Evolutionary conservation across 176 grass and related monocot genomes (phyloP).

Genomic region (Raddia guianensis): DNA sequence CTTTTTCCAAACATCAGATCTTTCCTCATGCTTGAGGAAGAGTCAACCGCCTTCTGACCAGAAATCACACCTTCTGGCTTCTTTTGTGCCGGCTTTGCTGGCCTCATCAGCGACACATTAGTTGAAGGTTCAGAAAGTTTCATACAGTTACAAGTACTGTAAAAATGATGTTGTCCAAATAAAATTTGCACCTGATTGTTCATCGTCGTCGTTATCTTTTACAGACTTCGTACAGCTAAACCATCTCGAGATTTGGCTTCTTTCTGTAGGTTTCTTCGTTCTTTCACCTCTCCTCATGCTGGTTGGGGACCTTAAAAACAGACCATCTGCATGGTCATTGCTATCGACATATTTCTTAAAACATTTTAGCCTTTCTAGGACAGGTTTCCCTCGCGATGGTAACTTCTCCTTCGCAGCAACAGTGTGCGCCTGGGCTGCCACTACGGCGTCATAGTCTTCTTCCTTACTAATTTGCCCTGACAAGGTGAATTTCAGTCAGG

Average conservation of each 20-base stretch:
- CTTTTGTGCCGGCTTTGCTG: neutral
- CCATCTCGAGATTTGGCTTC: constrained; percentile 55
- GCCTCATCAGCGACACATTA: constrained; percentile 38
- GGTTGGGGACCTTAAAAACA: neutral
- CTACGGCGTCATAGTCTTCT: constrained; percentile 45
- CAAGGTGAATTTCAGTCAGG: neutral
- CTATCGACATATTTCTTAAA: constrained; percentile 14
- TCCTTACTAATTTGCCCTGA: constrained; percentile 12
- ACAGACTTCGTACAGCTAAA: constrained; percentile 47
- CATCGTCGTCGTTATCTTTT: constrained; percentile 42
- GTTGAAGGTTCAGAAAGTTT: constrained; percentile 31
- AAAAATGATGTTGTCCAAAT: neutral
- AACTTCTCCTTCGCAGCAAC: constrained; percentile 42
- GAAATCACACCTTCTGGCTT: neutral
- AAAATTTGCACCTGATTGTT: constrained; percentile 51
- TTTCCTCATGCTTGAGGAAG: constrained; percentile 32
- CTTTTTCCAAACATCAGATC: constrained; percentile 39
- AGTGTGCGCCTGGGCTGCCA: constrained; percentile 66
- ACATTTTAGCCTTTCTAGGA: constrained; percentile 7
- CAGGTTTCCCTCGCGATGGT: constrained; percentile 10
- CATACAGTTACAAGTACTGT: neutral
- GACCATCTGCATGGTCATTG: neutral
- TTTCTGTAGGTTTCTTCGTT: constrained; percentile 48
- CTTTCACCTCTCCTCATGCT: constrained; percentile 32
- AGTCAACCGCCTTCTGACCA: constrained; percentile 29